These are phyloP conservation scores for Tetradesmus lagerheimii DNA, from an alignment of 139 green algal genomes.

Conservation along the genomic window DNA sequence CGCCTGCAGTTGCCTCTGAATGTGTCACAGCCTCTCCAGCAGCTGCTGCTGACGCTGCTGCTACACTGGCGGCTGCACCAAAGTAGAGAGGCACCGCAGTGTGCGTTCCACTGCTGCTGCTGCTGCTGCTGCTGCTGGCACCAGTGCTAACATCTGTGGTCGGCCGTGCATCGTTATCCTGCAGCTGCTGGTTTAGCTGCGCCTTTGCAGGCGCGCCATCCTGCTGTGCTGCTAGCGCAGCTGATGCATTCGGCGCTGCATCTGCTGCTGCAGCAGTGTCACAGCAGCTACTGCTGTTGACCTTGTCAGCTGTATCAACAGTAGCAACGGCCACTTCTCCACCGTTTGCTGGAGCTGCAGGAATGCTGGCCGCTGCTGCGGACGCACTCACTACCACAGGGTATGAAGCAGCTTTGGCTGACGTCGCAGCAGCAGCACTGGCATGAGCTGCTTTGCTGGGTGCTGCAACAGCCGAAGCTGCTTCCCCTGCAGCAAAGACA, in stretches of 20 bases:
- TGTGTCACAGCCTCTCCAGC: background rate
- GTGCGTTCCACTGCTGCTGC: background rate
- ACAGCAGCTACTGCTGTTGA: background rate
- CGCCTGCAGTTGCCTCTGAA: background rate
- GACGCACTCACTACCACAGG: background rate
- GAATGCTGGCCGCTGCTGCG: background rate
- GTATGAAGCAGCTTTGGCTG: background rate
- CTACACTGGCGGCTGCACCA: background rate
- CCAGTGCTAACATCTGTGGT: constrained; percentile 5
- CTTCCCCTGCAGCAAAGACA: background rate
- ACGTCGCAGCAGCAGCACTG: background rate
- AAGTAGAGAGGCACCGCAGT: background rate
- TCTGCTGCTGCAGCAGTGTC: background rate
- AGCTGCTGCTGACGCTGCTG: background rate
- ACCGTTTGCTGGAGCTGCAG: background rate
- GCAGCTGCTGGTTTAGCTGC: constrained; percentile 21
- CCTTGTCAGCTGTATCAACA: background rate
- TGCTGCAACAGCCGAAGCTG: background rate
- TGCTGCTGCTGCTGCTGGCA: constrained; percentile 19
- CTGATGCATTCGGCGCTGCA: background rate
- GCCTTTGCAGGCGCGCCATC: too few relatives aligned
- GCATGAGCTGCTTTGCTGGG: background rate
- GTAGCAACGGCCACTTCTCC: background rate
- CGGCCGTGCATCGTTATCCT: background rate
- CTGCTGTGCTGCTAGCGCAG: background rate